phyloP scores from a whole-genome alignment of 192 early-diverging fungal species.

The Mortierella antarctica region DNA sequence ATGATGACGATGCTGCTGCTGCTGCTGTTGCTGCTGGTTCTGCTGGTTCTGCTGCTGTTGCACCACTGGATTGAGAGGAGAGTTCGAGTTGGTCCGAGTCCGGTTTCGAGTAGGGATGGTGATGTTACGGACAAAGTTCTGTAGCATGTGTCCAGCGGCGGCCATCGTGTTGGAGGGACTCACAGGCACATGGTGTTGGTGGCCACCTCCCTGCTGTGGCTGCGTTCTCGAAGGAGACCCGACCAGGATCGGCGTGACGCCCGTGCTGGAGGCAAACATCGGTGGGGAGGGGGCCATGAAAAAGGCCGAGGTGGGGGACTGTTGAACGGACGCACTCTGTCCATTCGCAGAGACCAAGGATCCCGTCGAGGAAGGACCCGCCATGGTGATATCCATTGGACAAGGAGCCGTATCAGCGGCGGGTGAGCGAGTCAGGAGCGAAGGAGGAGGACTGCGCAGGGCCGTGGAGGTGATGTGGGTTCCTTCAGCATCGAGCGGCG shows the following conservation, averaged over 20 bases:
- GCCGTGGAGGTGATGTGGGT: too few species aligned
- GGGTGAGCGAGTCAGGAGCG: too few species aligned
- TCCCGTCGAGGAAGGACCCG: background rate
- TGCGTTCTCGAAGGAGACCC: conserved; percentile 10
- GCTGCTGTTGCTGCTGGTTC: background rate
- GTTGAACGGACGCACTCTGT: conserved; percentile 14
- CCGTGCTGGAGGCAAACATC: background rate
- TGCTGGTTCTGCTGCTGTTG: background rate
- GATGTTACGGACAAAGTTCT: conserved; percentile 46
- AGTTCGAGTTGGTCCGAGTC: conserved; percentile 42
- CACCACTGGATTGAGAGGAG: conserved; percentile 28
- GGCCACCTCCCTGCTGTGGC: background rate
- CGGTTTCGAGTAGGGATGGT: conserved; percentile 25
- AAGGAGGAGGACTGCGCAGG: too few species aligned
- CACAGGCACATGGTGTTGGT: background rate
- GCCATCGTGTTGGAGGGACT: conserved; percentile 28
- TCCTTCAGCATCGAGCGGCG: too few species aligned
- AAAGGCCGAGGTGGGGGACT: conserved; percentile 38
- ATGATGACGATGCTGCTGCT: background rate
- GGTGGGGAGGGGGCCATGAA: conserved; percentile 45
- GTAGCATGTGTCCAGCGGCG: conserved; percentile 23
- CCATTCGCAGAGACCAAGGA: background rate
- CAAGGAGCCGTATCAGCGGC: background rate
- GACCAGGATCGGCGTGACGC: conserved; percentile 5
- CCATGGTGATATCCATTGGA: conserved; percentile 24